A percentile compares a stretch with the other conserved stretches of the same genome.
Evolutionary conservation across 805 yeast species (phyloP).

Genomic region (Monosporozyma solicola): DNA sequence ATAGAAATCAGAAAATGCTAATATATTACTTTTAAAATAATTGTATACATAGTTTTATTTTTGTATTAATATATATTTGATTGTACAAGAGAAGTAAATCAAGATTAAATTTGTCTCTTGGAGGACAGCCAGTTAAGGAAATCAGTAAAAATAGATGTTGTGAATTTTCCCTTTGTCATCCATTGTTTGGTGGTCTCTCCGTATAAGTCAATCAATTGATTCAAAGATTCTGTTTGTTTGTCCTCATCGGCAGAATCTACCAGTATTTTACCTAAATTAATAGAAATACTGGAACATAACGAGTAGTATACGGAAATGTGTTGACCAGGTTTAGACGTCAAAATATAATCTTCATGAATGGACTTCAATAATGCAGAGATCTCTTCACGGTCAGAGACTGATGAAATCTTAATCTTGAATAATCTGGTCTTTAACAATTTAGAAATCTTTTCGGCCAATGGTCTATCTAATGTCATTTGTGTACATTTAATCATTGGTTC

Average conservation of each 20-base stretch:
- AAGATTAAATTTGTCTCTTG: conserved; percentile 28
- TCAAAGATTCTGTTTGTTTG: conserved; percentile 32
- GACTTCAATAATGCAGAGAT: conserved; percentile 26
- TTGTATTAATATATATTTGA: neutral
- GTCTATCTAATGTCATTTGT: conserved; percentile 56
- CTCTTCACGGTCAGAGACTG: conserved; percentile 16
- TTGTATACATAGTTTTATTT: neutral
- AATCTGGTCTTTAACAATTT: conserved; percentile 56
- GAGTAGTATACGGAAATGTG: conserved; percentile 39
- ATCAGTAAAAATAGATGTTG: conserved; percentile 51
- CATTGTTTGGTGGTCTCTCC: conserved; percentile 48
- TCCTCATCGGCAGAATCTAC: conserved; percentile 16
- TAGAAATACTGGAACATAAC: conserved; percentile 42
- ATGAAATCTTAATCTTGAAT: conserved; percentile 38
- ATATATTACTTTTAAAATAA: neutral
- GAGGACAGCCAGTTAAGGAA: conserved; percentile 70
- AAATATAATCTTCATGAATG: conserved; percentile 35
- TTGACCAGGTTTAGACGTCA: conserved; percentile 30
- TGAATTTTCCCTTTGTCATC: conserved; percentile 34
- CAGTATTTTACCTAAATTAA: conserved; percentile 53
- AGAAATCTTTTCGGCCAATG: conserved; percentile 66
- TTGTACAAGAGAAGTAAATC: neutral
- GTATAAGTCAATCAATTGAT: conserved; percentile 48
- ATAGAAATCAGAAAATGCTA: neutral
- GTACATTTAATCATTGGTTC: conserved; percentile 54